Evolutionary conservation across 768 basidiomycete genomes (phyloP).

Genomic region (Gloeostereum incarnatum): DNA sequence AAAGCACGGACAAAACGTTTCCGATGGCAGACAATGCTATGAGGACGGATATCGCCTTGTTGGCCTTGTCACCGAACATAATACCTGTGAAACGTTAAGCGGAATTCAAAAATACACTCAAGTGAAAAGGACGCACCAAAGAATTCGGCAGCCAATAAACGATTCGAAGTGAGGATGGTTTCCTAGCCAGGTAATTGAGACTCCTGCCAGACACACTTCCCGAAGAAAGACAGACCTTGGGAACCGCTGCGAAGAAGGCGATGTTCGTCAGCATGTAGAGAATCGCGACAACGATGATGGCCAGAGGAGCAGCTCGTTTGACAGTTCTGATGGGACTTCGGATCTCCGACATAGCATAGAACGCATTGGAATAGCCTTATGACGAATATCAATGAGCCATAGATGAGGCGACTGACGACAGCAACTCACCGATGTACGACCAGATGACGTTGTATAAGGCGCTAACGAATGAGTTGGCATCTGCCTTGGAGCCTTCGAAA

Average conservation of each 20-base stretch:
- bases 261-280: slow-evolving; percentile 56
- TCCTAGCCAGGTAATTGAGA: neutral
- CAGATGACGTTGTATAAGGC: slow-evolving; percentile 49
- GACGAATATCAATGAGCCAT: neutral
- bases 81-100: neutral
- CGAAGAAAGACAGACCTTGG: slow-evolving; percentile 33
- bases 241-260: slow-evolving; percentile 61
- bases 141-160: neutral
- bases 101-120: neutral
- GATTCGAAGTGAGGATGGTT: neutral
- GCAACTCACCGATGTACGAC: too few relatives aligned
- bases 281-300: slow-evolving; percentile 40
- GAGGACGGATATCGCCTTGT: slow-evolving; percentile 22
- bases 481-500: slow-evolving; percentile 34
- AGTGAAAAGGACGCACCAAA: neutral
- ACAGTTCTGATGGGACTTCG: slow-evolving; percentile 54
- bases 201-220: slow-evolving; percentile 16
- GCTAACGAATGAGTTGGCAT: slow-evolving; percentile 38
- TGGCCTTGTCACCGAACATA: neutral
- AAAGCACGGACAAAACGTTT: slow-evolving; percentile 41
- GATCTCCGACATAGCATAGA: slow-evolving; percentile 59
- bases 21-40: slow-evolving; percentile 52
- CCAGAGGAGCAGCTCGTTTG: slow-evolving; percentile 54
- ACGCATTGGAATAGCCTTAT: slow-evolving; percentile 38
- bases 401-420: neutral